A percentile compares a stretch with the other conserved stretches of the same genome.
Evolutionary conservation across 768 basidiomycete genomes (phyloP).

Genomic region (Chalciporus piperatus): DNA sequence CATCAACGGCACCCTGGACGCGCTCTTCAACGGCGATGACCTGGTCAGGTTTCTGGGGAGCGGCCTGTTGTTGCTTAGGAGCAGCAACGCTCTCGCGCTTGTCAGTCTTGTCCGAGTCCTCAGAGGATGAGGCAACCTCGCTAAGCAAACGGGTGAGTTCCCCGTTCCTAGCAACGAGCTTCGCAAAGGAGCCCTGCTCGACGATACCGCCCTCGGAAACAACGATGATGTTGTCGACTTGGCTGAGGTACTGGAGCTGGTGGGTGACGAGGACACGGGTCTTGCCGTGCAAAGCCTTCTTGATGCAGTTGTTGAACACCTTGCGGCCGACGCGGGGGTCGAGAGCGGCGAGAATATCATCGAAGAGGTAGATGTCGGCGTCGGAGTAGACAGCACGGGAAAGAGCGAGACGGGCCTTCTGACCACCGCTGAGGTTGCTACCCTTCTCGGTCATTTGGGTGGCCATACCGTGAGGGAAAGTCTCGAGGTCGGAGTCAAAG

Average conservation of each 20-base stretch:
- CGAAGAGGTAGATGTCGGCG: constrained; percentile 42
- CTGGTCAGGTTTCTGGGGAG: constrained; percentile 10
- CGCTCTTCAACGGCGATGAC: constrained; percentile 28
- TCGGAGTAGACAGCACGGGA: constrained; percentile 46
- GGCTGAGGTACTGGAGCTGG: constrained; percentile 30
- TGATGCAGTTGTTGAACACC: constrained; percentile 28
- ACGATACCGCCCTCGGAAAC: constrained; percentile 42
- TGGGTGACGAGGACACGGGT: constrained; percentile 31
- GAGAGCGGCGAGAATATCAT: constrained; percentile 46
- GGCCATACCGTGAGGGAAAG: constrained; percentile 28
- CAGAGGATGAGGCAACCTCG: constrained; percentile 15
- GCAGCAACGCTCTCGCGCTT: constrained; percentile 20
- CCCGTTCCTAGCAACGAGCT: constrained; percentile 31
- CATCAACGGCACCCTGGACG: constrained; percentile 20
- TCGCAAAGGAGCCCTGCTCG: constrained; percentile 43
- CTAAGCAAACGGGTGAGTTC: constrained; percentile 26
- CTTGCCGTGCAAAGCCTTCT: constrained; percentile 18
- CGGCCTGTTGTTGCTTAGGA: constrained; percentile 11
- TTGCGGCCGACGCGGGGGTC: constrained; percentile 44
- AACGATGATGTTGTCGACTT: constrained; percentile 47
- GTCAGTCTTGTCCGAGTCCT: constrained; percentile 7
- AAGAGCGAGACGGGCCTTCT: constrained; percentile 47
- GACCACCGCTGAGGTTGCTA: constrained; percentile 43
- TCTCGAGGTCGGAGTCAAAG: constrained; percentile 29
- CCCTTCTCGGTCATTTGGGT: constrained; percentile 51